Evolutionary conservation across 2,329 filamentous ascomycete genomes (phyloP).

Genomic region (Colletotrichum tanaceti): DNA sequence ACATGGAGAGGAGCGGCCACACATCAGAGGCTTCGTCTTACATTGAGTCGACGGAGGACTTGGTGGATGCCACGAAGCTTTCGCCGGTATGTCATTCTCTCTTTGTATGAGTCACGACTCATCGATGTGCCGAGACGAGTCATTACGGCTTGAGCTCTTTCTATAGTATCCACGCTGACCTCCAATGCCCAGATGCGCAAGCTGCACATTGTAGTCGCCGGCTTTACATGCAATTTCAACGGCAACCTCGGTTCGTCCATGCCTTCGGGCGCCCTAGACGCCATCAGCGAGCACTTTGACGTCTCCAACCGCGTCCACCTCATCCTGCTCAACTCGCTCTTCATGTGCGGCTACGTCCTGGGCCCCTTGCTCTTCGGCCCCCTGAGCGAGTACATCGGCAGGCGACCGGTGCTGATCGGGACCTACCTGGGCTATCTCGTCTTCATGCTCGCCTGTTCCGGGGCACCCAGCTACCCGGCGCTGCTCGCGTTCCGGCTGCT

Average conservation of each 20-base stretch:
- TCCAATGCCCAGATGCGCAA: slow-evolving; percentile 44
- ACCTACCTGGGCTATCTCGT: slow-evolving; percentile 50
- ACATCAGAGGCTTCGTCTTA: slow-evolving; percentile 36
- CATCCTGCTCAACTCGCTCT: slow-evolving; percentile 51
- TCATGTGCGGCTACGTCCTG: slow-evolving; percentile 52
- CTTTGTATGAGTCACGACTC: too few relatives aligned
- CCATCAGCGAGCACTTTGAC: slow-evolving; percentile 47
- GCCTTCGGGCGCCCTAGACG: slow-evolving; percentile 52
- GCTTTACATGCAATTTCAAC: slow-evolving; percentile 53
- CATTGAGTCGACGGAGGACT: neutral
- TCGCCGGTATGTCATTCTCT: slow-evolving; percentile 44
- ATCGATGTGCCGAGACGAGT: neutral
- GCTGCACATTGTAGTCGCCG: slow-evolving; percentile 50
- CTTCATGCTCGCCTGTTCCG: slow-evolving; percentile 52
- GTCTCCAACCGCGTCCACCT: slow-evolving; percentile 46
- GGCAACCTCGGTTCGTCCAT: slow-evolving; percentile 53
- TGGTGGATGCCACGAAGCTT: slow-evolving; percentile 48
- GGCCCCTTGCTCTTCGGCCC: slow-evolving; percentile 51
- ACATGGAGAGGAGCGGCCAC: slow-evolving; percentile 37
- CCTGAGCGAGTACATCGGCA: slow-evolving; percentile 51
- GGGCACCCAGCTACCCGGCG: slow-evolving; percentile 55
- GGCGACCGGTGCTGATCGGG: slow-evolving; percentile 49
- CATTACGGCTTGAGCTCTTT: neutral
- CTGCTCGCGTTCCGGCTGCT: slow-evolving; percentile 56
- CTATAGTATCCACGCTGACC: neutral